Base-by-base conservation (phyloP, 208 protist species). In the Naegleria lovaniensis region DNA sequence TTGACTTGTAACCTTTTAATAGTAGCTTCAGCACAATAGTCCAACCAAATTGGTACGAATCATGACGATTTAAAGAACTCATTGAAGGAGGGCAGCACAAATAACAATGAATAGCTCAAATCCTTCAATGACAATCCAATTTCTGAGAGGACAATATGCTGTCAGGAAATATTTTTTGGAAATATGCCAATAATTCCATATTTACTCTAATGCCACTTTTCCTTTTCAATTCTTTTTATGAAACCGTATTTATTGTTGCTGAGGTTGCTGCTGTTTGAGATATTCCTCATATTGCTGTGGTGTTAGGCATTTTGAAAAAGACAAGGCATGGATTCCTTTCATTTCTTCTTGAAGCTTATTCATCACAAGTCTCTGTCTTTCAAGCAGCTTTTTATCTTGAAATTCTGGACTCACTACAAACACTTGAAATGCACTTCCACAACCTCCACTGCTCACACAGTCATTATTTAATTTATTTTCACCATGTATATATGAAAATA, bases 281-380 rank as follows among this genome's bases (percentile, higher is more conserved):
- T 79, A 36, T 79, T 85, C 40, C 41, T 85, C 83, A 85, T 85
- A 85, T 85, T 85, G 83, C 41, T 85, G 29, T 48, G 83, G 83
- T 5, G 83, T 85, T 19, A 85, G 29, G 9, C 39, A 48, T 48
- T 85, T 85, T 43, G 39, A 29, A 43, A 85, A 85, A 0, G 83
- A 36, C 6, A 89, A 40, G 6, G 85, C 85, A 67, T 89, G 85
- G 40, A 89, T 89, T 16, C 15, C 19, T 40, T 89, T 67, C 85
- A 89, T 41, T 89, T 89, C 85, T 67, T 89, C 48, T 67, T 58
- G 11, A 11, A 89, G 39, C 19, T 41, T 52, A 25, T 33, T 40
- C n/a, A 40, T 89, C 1, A 89, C 85, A 11, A 67, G 15, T 89
- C 85, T 59, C 59, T 89, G 85, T 41, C 85, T 59, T 67, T 89